These are phyloP conservation scores for Ascochyta pisi DNA, from an alignment of 2,329 filamentous ascomycete species.

Conservation along the genomic window DNA sequence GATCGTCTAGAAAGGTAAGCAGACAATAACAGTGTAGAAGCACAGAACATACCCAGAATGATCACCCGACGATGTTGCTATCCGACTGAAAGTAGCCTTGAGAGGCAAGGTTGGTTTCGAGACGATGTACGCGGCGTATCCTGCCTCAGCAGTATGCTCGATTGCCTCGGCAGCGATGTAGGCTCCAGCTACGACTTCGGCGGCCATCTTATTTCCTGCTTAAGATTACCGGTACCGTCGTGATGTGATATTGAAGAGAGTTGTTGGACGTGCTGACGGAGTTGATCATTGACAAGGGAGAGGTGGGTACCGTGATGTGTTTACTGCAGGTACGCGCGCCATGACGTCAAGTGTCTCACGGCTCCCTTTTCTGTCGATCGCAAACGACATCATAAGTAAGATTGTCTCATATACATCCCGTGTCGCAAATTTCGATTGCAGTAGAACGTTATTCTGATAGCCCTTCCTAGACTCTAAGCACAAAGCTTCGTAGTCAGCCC, in stretches of 20 bases:
- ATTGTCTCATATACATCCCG: neutral
- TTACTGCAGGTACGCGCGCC: constrained; percentile 11
- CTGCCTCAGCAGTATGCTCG: constrained; percentile 50
- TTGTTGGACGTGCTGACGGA: neutral
- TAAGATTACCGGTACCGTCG: neutral
- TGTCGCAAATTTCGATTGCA: neutral
- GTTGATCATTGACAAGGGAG: neutral
- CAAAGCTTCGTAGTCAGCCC: neutral
- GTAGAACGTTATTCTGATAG: neutral
- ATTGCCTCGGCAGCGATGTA: constrained; percentile 49
- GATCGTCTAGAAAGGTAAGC: constrained; percentile 33
- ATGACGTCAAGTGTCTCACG: constrained; percentile 19
- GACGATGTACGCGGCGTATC: constrained; percentile 51
- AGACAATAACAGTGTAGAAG: neutral
- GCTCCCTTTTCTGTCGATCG: constrained; percentile 4
- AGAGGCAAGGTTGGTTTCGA: constrained; percentile 53
- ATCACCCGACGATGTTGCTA: constrained; percentile 49
- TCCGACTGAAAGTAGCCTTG: constrained; percentile 51
- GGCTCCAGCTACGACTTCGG: constrained; percentile 50
- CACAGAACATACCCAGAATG: constrained; percentile 30
- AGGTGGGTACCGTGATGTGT: neutral
- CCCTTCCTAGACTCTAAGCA: neutral
- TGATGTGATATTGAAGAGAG: neutral
- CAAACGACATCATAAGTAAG: neutral
- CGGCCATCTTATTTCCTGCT: constrained; percentile 40